These are phyloP conservation scores for Solanum pennellii DNA, from an alignment of 257 asterid species.

Conservation along the genomic window DNA sequence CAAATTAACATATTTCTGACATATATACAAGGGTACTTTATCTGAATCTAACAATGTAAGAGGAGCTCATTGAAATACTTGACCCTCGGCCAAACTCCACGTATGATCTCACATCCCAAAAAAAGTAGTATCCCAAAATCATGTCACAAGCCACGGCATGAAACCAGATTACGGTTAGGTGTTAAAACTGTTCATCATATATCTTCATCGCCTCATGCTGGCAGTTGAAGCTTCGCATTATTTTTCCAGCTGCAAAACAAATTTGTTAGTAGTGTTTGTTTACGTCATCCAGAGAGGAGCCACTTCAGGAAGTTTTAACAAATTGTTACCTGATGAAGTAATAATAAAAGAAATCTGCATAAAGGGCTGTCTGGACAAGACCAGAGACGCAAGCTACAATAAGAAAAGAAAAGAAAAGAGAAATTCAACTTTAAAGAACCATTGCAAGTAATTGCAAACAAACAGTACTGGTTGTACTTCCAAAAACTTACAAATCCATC, in stretches of 20 bases:
- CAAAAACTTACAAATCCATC: slow-evolving; percentile 76
- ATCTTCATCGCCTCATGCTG: slow-evolving; percentile 38
- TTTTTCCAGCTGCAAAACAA: slow-evolving; percentile 63
- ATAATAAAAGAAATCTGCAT: slow-evolving; percentile 94
- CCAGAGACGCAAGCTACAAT: slow-evolving; percentile 75
- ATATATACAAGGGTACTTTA: background rate
- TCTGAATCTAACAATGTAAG: background rate
- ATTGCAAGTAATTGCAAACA: background rate
- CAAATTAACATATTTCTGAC: background rate
- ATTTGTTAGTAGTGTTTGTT: background rate
- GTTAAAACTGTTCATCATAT: background rate
- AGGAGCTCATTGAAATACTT: background rate
- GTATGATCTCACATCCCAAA: background rate
- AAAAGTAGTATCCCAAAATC: background rate
- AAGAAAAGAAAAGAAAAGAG: background rate
- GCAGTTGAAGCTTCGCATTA: slow-evolving; percentile 61
- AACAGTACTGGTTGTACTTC: background rate
- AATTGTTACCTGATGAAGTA: slow-evolving; percentile 71
- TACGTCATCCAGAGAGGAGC: background rate
- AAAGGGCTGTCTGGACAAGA: slow-evolving; percentile 73
- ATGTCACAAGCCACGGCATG: background rate
- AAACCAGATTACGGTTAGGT: background rate
- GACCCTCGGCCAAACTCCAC: background rate
- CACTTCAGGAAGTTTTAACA: background rate
- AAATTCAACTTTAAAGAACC: background rate